These are phyloP conservation scores for Biscogniauxia mediterranea DNA, from an alignment of 2,329 filamentous ascomycete genomes.

Conservation along the genomic window DNA sequence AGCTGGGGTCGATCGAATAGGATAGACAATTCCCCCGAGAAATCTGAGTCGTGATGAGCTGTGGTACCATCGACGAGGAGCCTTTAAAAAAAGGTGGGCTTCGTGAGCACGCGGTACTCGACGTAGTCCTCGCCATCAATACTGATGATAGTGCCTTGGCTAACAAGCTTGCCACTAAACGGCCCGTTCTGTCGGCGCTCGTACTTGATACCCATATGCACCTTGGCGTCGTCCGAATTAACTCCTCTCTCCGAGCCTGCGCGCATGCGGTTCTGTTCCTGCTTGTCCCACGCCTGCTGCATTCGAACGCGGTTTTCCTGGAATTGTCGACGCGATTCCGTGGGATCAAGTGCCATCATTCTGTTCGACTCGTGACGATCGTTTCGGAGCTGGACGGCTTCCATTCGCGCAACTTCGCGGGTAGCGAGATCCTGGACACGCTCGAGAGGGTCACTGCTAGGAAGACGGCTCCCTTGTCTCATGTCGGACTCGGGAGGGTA, in stretches of 20 bases:
- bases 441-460: constrained; percentile 38
- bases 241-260: constrained; percentile 32
- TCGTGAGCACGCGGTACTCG: constrained; percentile 64
- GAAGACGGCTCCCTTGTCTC: constrained; percentile 35
- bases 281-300: constrained; percentile 54
- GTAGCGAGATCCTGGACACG: constrained; percentile 49
- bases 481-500: constrained; percentile 34
- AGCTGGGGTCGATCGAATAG: not conserved
- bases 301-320: constrained; percentile 52
- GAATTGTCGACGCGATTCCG: constrained; percentile 37
- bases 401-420: constrained; percentile 51
- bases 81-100: constrained; percentile 58
- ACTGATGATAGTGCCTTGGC: constrained; percentile 58
- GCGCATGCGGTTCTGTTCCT: constrained; percentile 39
- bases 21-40: not conserved
- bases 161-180: constrained; percentile 63
- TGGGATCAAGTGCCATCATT: constrained; percentile 2
- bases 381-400: constrained; percentile 50
- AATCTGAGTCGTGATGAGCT: not conserved
- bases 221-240: constrained; percentile 50
- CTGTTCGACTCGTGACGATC: constrained; percentile 46
- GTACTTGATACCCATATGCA: constrained; percentile 60
- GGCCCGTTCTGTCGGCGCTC: constrained; percentile 60
- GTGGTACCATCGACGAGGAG: not conserved
- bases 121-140: constrained; percentile 68